Evolutionary conservation across 106 monocot genomes (phyloP).

Genomic region (Vanilla planifolia): DNA sequence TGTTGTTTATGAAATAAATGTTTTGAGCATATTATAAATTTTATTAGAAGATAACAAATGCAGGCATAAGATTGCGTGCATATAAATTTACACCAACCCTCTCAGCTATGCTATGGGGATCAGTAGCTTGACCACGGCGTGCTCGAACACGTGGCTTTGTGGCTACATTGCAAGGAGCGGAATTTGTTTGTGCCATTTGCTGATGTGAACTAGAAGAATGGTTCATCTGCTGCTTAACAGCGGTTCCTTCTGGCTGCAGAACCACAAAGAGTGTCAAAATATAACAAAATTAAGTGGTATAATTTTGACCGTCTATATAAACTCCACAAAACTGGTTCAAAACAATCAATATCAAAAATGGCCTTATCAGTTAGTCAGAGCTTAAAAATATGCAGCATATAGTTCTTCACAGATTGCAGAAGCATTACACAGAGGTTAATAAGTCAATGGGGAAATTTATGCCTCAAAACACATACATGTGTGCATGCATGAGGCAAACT

Average conservation of each 20-base stretch:
- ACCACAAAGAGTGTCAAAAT: constrained; percentile 1
- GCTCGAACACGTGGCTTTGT: constrained; percentile 55
- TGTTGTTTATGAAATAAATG: not conserved
- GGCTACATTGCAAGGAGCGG: constrained; percentile 28
- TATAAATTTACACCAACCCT: constrained; percentile 44
- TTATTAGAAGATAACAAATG: not conserved
- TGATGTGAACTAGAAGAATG: constrained; percentile 19
- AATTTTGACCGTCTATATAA: not conserved
- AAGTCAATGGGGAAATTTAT: no score
- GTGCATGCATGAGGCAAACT: no score
- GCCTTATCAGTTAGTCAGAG: not conserved
- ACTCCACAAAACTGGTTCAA: not conserved
- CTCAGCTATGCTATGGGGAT: constrained; percentile 94
- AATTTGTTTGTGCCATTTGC: constrained; percentile 19
- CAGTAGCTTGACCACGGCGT: constrained; percentile 82
- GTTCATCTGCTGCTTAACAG: constrained; percentile 11
- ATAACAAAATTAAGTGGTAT: not conserved
- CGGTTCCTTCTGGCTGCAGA: constrained; percentile 12
- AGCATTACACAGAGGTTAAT: no score
- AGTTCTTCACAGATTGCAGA: not conserved
- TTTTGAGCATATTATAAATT: not conserved
- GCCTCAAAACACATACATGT: no score
- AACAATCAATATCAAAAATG: not conserved
- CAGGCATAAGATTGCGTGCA: not conserved
- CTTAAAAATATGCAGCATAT: not conserved